Evolutionary conservation across 106 monocot genomes (phyloP).

Genomic region (Acorus calamus): DNA sequence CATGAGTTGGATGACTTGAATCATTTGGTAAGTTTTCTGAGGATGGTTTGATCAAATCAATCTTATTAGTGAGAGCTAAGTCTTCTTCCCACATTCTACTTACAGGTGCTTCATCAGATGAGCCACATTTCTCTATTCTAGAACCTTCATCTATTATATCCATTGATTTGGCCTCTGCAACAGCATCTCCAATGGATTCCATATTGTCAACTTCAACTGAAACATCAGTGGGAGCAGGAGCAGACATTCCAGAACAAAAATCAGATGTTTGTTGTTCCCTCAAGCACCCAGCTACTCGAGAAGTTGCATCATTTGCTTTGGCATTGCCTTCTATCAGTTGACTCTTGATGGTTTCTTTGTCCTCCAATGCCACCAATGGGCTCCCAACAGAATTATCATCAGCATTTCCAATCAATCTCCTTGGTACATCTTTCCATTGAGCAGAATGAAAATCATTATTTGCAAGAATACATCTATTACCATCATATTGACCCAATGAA

Average conservation of each 20-base stretch:
- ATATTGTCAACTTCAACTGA: constrained; percentile 38
- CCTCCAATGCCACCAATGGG: constrained; percentile 11
- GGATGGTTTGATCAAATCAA: not conserved
- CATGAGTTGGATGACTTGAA: constrained; percentile 10
- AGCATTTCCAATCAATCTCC: constrained; percentile 18
- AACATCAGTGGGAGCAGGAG: constrained; percentile 44
- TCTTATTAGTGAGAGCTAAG: constrained; percentile 3
- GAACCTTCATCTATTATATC: constrained; percentile 55
- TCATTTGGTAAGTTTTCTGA: constrained; percentile 10
- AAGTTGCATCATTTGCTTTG: constrained; percentile 18
- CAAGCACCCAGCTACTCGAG: constrained; percentile 8
- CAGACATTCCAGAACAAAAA: constrained; percentile 42
- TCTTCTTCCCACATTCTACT: constrained; percentile 18
- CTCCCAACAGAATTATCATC: constrained; percentile 9
- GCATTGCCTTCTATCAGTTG: constrained; percentile 4
- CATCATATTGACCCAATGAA: constrained; percentile 17
- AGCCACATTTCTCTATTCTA: constrained; percentile 50
- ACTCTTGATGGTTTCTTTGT: not conserved
- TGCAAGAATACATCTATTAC: constrained; percentile 11
- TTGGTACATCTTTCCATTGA: constrained; percentile 36
- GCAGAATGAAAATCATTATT: constrained; percentile 19
- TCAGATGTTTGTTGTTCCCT: constrained; percentile 36
- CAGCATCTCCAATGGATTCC: constrained; percentile 5
- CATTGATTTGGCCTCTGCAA: constrained; percentile 2
- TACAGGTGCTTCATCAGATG: constrained; percentile 39